These are phyloP conservation scores for Penstemon newberryi DNA, from an alignment of 257 asterid species.

Conservation along the genomic window DNA sequence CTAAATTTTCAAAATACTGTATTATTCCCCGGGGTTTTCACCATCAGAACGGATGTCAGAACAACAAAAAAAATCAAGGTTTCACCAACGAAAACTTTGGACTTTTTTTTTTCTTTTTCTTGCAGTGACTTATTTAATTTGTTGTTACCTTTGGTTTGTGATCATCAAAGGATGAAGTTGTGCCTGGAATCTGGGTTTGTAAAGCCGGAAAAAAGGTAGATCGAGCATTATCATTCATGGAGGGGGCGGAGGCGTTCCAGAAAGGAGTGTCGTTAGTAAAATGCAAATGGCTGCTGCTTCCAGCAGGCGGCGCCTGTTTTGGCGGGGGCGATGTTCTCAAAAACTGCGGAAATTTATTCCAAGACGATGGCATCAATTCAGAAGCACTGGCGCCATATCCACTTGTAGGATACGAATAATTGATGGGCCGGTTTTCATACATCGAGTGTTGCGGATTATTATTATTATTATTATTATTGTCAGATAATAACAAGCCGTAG, in stretches of 20 bases:
- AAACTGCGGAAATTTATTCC: slow-evolving; percentile 60
- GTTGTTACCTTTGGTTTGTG: slow-evolving; percentile 45
- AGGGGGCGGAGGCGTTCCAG: slow-evolving; percentile 58
- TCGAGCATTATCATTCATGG: slow-evolving; percentile 39
- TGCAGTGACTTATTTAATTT: background rate
- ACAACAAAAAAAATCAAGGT: slow-evolving; percentile 25
- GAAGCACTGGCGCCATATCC: slow-evolving; percentile 31
- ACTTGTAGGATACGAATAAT: slow-evolving; percentile 39
- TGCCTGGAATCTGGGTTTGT: slow-evolving; percentile 41
- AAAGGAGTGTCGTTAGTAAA: slow-evolving; percentile 68
- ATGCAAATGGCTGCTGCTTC: slow-evolving; percentile 51
- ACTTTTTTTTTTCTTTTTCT: too few relatives aligned
- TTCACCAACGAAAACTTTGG: background rate
- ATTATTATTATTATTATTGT: slow-evolving; percentile 9
- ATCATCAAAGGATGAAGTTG: slow-evolving; percentile 49
- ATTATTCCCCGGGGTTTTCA: background rate
- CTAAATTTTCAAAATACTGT: background rate
- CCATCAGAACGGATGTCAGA: slow-evolving; percentile 3
- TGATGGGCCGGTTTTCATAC: slow-evolving; percentile 33
- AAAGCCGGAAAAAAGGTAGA: slow-evolving; percentile 56
- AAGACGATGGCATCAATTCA: slow-evolving; percentile 33
- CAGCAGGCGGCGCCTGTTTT: slow-evolving; percentile 36
- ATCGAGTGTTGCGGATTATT: slow-evolving; percentile 26
- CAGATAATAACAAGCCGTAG: slow-evolving; percentile 48
- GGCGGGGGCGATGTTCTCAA: slow-evolving; percentile 45